These are phyloP conservation scores for Dictyostelium brefeldianum DNA, from an alignment of 78 protist genomes.

Conservation along the genomic window DNA sequence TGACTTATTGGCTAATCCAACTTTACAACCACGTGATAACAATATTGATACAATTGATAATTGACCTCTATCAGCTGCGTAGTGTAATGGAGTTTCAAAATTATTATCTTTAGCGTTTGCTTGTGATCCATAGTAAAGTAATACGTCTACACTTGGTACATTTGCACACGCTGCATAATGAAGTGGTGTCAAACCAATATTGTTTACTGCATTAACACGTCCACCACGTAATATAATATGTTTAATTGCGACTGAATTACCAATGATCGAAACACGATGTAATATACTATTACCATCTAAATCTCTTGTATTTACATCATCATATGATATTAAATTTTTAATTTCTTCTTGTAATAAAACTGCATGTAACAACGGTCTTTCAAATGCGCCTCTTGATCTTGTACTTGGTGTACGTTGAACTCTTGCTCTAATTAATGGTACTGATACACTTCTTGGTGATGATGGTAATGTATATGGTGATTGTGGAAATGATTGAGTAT, in stretches of 20 bases:
- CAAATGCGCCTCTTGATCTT: constrained; percentile 4
- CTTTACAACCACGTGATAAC: constrained; percentile 44
- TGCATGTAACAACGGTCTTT: constrained; percentile 50
- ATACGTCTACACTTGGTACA: constrained; percentile 34
- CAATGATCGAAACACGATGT: constrained; percentile 68
- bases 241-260: constrained; percentile 40
- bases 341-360: constrained; percentile 78
- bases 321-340: constrained; percentile 45
- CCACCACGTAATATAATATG: constrained; percentile 53
- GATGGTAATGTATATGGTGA: neutral
- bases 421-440: constrained; percentile 52
- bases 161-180: constrained; percentile 78
- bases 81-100: constrained; percentile 58
- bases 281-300: constrained; percentile 46
- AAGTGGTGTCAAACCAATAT: constrained; percentile 60
- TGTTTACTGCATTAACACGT: constrained; percentile 35
- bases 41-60: constrained; percentile 26
- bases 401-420: constrained; percentile 28
- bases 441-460: constrained; percentile 31
- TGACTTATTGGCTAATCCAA: constrained; percentile 7
- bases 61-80: constrained; percentile 65
- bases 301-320: constrained; percentile 49
- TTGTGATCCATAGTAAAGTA: constrained; percentile 50
- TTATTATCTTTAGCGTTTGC: constrained; percentile 40
- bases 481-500: neutral